phyloP scores from a whole-genome alignment of 2,329 filamentous ascomycete genomes.

The Myriangium duriaei region DNA sequence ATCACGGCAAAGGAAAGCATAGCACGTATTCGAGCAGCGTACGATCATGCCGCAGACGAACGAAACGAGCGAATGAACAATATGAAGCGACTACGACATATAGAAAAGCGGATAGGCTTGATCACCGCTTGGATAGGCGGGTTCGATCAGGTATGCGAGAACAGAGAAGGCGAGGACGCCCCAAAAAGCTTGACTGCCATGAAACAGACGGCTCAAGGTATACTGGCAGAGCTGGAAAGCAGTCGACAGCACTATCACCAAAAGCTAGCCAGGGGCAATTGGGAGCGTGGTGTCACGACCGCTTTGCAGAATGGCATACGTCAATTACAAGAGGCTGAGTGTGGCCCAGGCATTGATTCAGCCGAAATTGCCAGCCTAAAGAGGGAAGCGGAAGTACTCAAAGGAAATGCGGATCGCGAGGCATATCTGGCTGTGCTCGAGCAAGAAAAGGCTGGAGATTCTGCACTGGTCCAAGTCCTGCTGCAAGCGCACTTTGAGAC shows the following conservation, averaged over 20 bases:
- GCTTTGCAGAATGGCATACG: constrained; percentile 74
- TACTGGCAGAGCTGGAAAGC: constrained; percentile 76
- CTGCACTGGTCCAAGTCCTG: constrained; percentile 66
- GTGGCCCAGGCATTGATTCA: constrained; percentile 46
- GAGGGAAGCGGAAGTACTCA: constrained; percentile 76
- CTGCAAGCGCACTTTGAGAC: constrained; percentile 88
- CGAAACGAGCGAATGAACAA: constrained; percentile 64
- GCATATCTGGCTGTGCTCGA: constrained; percentile 65
- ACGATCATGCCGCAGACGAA: constrained; percentile 66
- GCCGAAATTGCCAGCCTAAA: constrained; percentile 54
- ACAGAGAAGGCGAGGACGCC: constrained; percentile 52
- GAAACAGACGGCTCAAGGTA: constrained; percentile 78
- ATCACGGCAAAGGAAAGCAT: constrained; percentile 64
- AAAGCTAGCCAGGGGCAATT: constrained; percentile 63
- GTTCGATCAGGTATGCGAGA: constrained; percentile 72
- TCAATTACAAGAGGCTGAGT: constrained; percentile 62
- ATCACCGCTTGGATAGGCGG: constrained; percentile 88
- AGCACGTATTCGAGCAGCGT: constrained; percentile 66
- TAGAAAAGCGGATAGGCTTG: constrained; percentile 73
- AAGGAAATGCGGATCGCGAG: constrained; percentile 70
- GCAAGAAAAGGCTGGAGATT: constrained; percentile 70
- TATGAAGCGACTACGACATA: constrained; percentile 70
- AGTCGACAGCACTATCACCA: constrained; percentile 87
- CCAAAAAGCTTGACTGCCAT: constrained; percentile 59
- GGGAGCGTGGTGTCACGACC: constrained; percentile 78